Evolutionary conservation across 805 yeast species (phyloP).

Genomic region (Ogataea paraovalis): DNA sequence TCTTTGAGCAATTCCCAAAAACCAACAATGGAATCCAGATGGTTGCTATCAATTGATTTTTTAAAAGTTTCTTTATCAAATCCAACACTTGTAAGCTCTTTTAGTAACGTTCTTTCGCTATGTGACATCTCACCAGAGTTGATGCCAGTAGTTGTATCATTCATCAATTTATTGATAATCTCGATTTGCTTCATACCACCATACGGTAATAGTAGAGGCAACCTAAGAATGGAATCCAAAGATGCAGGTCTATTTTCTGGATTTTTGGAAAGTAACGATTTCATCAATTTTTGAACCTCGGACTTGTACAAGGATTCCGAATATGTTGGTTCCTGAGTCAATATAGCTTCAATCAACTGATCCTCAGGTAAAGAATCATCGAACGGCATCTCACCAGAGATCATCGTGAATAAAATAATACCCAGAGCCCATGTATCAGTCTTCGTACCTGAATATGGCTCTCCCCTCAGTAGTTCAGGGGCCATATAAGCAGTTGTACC

Average conservation of each 20-base stretch:
- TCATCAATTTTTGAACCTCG: conserved; percentile 47
- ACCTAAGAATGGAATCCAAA: conserved; percentile 44
- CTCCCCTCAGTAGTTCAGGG: conserved; percentile 73
- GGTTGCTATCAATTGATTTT: conserved; percentile 50
- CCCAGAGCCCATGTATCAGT: conserved; percentile 94
- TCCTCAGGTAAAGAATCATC: conserved; percentile 67
- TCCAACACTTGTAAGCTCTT: conserved; percentile 56
- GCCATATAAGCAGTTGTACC: conserved; percentile 98
- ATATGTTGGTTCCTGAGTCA: conserved; percentile 62
- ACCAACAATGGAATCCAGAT: conserved; percentile 71
- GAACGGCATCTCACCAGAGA: conserved; percentile 88
- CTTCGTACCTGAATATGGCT: conserved; percentile 73
- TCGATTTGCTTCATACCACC: conserved; percentile 40
- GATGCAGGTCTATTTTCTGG: conserved; percentile 59
- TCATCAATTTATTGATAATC: conserved; percentile 34
- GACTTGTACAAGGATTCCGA: conserved; percentile 37
- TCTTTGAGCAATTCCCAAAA: conserved; percentile 68
- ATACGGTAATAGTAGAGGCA: conserved; percentile 46
- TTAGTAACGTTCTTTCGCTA: conserved; percentile 58
- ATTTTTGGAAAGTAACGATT: conserved; percentile 57
- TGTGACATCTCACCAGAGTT: conserved; percentile 35
- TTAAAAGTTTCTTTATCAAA: conserved; percentile 59
- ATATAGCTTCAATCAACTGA: conserved; percentile 55
- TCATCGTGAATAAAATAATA: conserved; percentile 76
- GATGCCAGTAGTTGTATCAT: conserved; percentile 24